phyloP scores from a whole-genome alignment of 306 rosid species.

The Fragaria vesca region DNA sequence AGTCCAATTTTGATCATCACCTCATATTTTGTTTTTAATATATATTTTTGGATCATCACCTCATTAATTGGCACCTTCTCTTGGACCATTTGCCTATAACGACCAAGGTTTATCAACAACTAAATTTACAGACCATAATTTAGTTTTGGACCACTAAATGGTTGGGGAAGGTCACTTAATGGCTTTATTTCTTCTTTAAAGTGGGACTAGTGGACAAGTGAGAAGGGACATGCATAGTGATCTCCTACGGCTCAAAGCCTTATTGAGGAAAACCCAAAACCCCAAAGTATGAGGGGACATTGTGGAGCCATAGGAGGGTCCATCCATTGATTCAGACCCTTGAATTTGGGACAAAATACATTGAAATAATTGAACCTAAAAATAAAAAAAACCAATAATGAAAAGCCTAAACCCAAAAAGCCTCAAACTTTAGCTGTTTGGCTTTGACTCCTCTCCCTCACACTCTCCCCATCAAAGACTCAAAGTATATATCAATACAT shows the following conservation, averaged over 20 bases:
- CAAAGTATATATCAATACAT: slow-evolving; percentile 15
- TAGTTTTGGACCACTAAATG: slow-evolving; percentile 24
- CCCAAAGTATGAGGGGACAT: slow-evolving; percentile 38
- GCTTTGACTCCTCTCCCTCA: slow-evolving; percentile 40
- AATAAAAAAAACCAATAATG: not conserved
- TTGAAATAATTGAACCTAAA: slow-evolving; percentile 33
- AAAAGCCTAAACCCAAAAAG: slow-evolving; percentile 23
- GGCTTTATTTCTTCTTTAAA: slow-evolving; percentile 4
- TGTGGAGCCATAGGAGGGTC: slow-evolving; percentile 35
- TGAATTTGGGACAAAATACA: slow-evolving; percentile 38
- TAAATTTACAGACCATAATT: slow-evolving; percentile 7
- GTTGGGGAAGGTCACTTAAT: slow-evolving; percentile 12
- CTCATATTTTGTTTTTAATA: not conserved
- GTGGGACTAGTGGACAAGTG: not conserved
- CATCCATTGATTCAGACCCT: slow-evolving; percentile 38
- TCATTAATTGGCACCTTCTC: slow-evolving; percentile 21
- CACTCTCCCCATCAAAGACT: slow-evolving; percentile 12
- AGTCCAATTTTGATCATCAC: not conserved
- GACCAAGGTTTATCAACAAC: slow-evolving; percentile 12
- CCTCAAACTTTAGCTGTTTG: slow-evolving; percentile 29
- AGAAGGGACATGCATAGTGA: slow-evolving; percentile 19
- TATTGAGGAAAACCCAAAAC: slow-evolving; percentile 10
- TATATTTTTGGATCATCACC: slow-evolving; percentile 11
- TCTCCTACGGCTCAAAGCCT: slow-evolving; percentile 17
- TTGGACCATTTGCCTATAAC: slow-evolving; percentile 21